A percentile compares a stretch with the other conserved stretches of the same genome.
These are phyloP conservation scores for Wickerhamiella sergipiensis DNA, from an alignment of 805 yeast species.

Conservation along the genomic window DNA sequence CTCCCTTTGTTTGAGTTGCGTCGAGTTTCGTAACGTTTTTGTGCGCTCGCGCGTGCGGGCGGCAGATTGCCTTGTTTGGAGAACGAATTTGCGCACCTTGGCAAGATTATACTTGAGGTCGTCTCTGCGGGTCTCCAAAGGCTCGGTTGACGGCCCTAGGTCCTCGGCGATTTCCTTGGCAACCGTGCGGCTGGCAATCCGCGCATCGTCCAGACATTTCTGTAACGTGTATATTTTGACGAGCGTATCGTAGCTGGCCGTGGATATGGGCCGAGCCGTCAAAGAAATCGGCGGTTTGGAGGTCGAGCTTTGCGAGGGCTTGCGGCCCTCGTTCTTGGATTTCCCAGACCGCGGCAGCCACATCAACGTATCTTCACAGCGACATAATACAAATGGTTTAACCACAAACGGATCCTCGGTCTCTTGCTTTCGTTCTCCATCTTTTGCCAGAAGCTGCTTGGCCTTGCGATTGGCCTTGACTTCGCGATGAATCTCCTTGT, in stretches of 20 bases:
- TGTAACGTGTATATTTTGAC: conserved; percentile 21
- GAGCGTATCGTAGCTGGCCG: conserved; percentile 18
- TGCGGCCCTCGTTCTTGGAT: neutral
- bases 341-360: neutral
- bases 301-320: neutral
- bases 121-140: conserved; percentile 4
- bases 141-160: conserved; percentile 6
- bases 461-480: neutral
- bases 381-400: neutral
- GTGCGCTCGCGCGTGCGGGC: neutral
- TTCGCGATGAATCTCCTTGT: neutral
- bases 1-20: neutral
- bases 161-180: conserved; percentile 9
- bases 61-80: neutral
- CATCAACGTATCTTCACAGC: neutral
- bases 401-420: neutral
- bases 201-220: conserved; percentile 20
- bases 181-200: conserved; percentile 12
- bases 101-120: conserved; percentile 7
- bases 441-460: neutral
- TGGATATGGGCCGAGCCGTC: neutral
- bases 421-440: neutral
- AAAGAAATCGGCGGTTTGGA: neutral
- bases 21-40: neutral
- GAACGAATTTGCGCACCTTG: neutral